Evolutionary conservation across 2,329 filamentous ascomycete species (phyloP).

Genomic region (Biscogniauxia mediterranea): DNA sequence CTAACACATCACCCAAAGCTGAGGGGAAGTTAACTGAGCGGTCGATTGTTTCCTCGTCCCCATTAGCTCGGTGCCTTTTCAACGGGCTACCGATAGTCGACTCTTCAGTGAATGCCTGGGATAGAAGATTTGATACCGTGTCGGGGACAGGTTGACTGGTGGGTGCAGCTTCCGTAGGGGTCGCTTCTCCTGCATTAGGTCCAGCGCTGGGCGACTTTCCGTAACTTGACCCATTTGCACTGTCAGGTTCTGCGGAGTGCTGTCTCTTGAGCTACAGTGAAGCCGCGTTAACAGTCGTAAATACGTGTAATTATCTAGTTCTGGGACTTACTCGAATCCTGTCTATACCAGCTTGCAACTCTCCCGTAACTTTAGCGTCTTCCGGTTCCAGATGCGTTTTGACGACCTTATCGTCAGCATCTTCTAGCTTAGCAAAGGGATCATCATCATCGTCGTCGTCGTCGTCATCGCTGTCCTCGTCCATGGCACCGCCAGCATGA

Average conservation of each 20-base stretch:
- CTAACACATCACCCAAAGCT: conserved; percentile 42
- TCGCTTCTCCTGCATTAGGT: conserved; percentile 38
- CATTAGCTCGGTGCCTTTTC: conserved; percentile 70
- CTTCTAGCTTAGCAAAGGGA: conserved; percentile 63
- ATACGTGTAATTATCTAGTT: not conserved
- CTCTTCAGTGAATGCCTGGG: conserved; percentile 46
- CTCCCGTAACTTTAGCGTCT: conserved; percentile 68
- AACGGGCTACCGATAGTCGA: conserved; percentile 64
- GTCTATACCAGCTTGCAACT: conserved; percentile 76
- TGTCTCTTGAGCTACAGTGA: conserved; percentile 69
- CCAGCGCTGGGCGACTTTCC: conserved; percentile 47
- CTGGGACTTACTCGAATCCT: conserved; percentile 68
- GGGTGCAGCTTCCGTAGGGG: conserved; percentile 40
- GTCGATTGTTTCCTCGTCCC: conserved; percentile 47
- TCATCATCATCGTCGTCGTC: conserved; percentile 67
- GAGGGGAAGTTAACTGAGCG: conserved; percentile 36
- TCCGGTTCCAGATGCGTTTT: conserved; percentile 64
- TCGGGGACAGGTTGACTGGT: conserved; percentile 33
- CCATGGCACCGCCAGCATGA: conserved; percentile 54
- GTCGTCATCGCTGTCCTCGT: conserved; percentile 73
- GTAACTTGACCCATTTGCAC: conserved; percentile 40
- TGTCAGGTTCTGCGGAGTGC: conserved; percentile 70
- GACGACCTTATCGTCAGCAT: conserved; percentile 60
- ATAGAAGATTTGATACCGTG: conserved; percentile 38
- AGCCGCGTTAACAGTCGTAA: not conserved